These are phyloP conservation scores for Stevia rebaudiana DNA, from an alignment of 140 eudicot genomes.

Conservation along the genomic window DNA sequence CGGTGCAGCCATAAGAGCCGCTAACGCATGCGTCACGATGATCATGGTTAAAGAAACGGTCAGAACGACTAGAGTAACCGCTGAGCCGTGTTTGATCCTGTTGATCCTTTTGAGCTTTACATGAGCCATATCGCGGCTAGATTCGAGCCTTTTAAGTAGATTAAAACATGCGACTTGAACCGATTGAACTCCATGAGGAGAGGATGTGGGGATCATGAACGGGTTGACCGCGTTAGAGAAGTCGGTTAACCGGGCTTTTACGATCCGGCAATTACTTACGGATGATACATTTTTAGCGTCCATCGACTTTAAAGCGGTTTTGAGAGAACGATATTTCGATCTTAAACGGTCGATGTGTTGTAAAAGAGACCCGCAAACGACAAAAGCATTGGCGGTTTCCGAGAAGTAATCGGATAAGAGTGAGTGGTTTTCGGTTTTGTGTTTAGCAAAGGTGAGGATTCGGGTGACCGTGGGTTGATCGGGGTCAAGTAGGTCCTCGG, in stretches of 20 bases:
- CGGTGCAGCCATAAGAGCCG: slow-evolving; percentile 56
- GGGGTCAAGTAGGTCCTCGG: slow-evolving; percentile 74
- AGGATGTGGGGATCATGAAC: slow-evolving; percentile 38
- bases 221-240: slow-evolving; percentile 60
- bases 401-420: slow-evolving; percentile 57
- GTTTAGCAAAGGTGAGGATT: slow-evolving; percentile 34
- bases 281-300: slow-evolving; percentile 15
- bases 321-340: slow-evolving; percentile 39
- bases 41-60: slow-evolving; percentile 54
- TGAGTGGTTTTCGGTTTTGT: slow-evolving; percentile 30
- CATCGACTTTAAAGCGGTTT: slow-evolving; percentile 29
- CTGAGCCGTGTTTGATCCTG: slow-evolving; percentile 48
- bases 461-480: slow-evolving; percentile 61
- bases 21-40: slow-evolving; percentile 58
- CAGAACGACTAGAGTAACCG: slow-evolving; percentile 48
- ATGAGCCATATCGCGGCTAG: slow-evolving; percentile 48
- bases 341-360: slow-evolving; percentile 56
- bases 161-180: slow-evolving; percentile 49
- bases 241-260: slow-evolving; percentile 36
- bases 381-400: slow-evolving; percentile 58
- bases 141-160: slow-evolving; percentile 65
- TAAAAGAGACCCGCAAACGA: slow-evolving; percentile 53
- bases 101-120: slow-evolving; percentile 41
- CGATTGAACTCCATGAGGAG: slow-evolving; percentile 40
- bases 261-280: slow-evolving; percentile 19